These are phyloP conservation scores for Agaricus subrufescens DNA, from an alignment of 768 basidiomycete genomes.

Conservation along the genomic window DNA sequence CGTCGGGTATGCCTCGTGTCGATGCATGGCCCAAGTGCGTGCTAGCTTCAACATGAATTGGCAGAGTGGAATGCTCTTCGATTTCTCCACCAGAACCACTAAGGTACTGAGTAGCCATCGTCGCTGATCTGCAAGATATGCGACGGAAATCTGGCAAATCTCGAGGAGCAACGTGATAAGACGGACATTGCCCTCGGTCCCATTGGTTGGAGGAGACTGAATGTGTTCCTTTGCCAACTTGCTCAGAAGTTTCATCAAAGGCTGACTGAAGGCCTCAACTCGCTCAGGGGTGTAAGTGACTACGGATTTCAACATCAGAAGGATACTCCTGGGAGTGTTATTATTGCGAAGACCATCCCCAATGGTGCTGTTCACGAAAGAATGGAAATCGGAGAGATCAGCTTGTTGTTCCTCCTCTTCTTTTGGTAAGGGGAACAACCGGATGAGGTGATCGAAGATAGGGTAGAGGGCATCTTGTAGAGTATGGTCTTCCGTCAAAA, in stretches of 20 bases:
- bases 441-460: slow-evolving; percentile 76
- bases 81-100: slow-evolving; percentile 83
- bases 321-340: slow-evolving; percentile 67
- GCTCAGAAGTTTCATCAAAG: slow-evolving; percentile 78
- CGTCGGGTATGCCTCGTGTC: slow-evolving; percentile 81
- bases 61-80: slow-evolving; percentile 73
- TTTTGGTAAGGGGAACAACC: slow-evolving; percentile 70
- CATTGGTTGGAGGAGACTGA: slow-evolving; percentile 43
- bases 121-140: slow-evolving; percentile 82
- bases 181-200: slow-evolving; percentile 57
- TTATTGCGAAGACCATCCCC: slow-evolving; percentile 75
- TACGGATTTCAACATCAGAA: slow-evolving; percentile 85
- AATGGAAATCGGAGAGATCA: slow-evolving; percentile 75
- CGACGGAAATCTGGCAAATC: slow-evolving; percentile 77
- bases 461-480: slow-evolving; percentile 82
- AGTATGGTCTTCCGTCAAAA: slow-evolving; percentile 71
- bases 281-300: slow-evolving; percentile 77
- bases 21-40: slow-evolving; percentile 84
- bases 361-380: slow-evolving; percentile 69
- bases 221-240: slow-evolving; percentile 89
- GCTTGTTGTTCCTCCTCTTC: slow-evolving; percentile 72
- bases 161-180: slow-evolving; percentile 78
- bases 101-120: slow-evolving; percentile 75
- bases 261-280: slow-evolving; percentile 71
- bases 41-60: slow-evolving; percentile 82